Conservation (phyloP, 441 rosid genomes). For the Corymbia citriodora region DNA sequence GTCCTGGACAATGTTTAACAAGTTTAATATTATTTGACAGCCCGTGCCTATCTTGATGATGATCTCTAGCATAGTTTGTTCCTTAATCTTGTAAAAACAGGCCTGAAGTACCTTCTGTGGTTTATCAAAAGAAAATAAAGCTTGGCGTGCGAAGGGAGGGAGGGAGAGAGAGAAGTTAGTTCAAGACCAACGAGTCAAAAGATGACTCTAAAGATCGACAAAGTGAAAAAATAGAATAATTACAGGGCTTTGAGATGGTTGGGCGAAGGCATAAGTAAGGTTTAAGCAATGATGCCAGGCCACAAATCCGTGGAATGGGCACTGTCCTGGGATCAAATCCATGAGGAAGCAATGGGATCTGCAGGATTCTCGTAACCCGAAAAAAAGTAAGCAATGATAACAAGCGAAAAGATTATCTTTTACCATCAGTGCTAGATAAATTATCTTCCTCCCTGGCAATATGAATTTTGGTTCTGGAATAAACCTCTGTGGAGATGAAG, state of each 20-base stretch:
- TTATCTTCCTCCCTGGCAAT: not conserved
- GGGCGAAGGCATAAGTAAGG: constrained; percentile 21
- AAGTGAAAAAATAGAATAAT: not conserved
- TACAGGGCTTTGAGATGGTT: constrained; percentile 6
- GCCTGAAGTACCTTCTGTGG: not conserved
- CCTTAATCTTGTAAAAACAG: not conserved
- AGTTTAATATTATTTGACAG: not conserved
- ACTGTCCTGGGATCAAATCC: not conserved
- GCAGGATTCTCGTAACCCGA: not conserved
- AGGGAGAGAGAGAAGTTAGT: not conserved
- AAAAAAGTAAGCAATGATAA: not conserved
- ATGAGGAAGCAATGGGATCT: not conserved
- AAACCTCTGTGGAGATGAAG: not conserved
- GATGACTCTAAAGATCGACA: not conserved
- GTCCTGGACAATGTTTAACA: not conserved
- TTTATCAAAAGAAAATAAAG: not conserved
- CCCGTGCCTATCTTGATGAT: not conserved
- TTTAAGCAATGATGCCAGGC: constrained; percentile 9
- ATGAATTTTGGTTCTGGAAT: not conserved
- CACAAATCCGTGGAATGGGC: not conserved
- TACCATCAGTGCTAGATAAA: not conserved
- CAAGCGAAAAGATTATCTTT: not conserved
- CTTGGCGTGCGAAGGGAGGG: not conserved
- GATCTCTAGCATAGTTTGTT: not conserved
- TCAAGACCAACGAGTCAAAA: not conserved